Conservation (phyloP, 495 filamentous ascomycete species). For the Xylaria cubensis region DNA sequence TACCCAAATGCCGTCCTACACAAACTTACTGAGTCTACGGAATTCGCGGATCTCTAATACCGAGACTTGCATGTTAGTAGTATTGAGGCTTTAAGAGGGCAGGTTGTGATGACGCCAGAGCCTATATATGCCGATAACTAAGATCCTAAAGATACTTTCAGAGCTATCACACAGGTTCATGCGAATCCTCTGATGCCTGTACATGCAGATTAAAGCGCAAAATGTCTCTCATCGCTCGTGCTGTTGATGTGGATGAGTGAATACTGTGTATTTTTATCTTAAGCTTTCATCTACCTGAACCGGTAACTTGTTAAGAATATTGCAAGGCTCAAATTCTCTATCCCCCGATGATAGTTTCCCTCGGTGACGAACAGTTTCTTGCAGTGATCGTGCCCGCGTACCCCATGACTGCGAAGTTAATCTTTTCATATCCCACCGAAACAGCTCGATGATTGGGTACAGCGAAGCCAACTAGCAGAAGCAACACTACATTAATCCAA, state of each 20-base stretch:
- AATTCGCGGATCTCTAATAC: too few species aligned
- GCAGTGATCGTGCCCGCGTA: neutral
- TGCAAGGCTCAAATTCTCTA: neutral
- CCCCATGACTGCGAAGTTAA: neutral
- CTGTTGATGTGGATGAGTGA: neutral
- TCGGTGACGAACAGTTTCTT: neutral
- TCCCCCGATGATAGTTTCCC: neutral
- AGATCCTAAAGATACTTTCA: neutral
- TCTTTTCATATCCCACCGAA: neutral
- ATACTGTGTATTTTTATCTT: neutral
- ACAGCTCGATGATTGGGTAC: neutral
- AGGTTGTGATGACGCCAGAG: neutral
- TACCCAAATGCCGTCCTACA: too few species aligned
- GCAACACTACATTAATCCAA: neutral
- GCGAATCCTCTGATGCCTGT: neutral
- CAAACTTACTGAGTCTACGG: too few species aligned
- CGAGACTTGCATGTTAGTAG: neutral
- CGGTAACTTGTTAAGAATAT: neutral
- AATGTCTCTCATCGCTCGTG: neutral
- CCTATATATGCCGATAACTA: neutral
- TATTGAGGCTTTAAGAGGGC: neutral
- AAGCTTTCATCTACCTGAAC: neutral
- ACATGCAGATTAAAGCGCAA: neutral
- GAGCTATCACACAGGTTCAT: neutral
- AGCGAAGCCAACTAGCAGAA: neutral